These are phyloP conservation scores for Ophiocordyceps robertsii DNA, from an alignment of 2,329 filamentous ascomycete genomes.

Conservation along the genomic window DNA sequence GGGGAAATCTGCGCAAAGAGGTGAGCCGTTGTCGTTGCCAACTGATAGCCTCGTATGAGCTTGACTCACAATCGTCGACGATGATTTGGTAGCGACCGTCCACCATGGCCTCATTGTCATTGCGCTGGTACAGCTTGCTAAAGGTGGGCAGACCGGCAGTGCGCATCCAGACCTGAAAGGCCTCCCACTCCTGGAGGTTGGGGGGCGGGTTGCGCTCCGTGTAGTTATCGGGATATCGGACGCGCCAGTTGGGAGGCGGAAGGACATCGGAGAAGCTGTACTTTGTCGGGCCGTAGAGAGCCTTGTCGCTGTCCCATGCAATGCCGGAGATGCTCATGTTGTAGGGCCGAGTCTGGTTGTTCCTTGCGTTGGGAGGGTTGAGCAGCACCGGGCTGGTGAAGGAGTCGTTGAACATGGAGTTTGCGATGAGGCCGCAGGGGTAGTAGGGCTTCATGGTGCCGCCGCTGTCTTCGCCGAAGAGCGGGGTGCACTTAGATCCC, in stretches of 20 bases:
- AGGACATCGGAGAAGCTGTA: conserved; percentile 54
- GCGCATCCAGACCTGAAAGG: conserved; percentile 98
- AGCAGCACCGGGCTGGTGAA: conserved; percentile 53
- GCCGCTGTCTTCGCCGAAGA: conserved; percentile 34
- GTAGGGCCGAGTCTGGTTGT: conserved; percentile 40
- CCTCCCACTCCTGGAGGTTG: conserved; percentile 60
- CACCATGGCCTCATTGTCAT: conserved; percentile 55
- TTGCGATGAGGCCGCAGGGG: conserved; percentile 90
- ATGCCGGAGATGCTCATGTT: conserved; percentile 68
- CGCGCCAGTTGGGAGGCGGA: conserved; percentile 77
- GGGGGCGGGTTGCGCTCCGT: conserved; percentile 51
- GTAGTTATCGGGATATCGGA: conserved; percentile 59
- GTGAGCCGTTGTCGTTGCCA: background rate
- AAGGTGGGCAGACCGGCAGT: conserved; percentile 89
- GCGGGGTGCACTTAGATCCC: conserved; percentile 60
- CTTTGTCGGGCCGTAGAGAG: conserved; percentile 58
- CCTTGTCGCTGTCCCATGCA: conserved; percentile 73
- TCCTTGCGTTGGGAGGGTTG: conserved; percentile 26
- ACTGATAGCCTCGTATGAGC: too few species aligned
- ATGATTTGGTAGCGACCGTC: conserved; percentile 63
- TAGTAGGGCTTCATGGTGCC: conserved; percentile 61
- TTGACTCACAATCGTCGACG: conserved; percentile 61
- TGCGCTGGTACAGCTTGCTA: conserved; percentile 81
- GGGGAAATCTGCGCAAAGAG: conserved; percentile 53
- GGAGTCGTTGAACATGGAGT: conserved; percentile 94